Conservation (phyloP, 495 filamentous ascomycete genomes). For the Pyrenopolyporus hunteri region DNA sequence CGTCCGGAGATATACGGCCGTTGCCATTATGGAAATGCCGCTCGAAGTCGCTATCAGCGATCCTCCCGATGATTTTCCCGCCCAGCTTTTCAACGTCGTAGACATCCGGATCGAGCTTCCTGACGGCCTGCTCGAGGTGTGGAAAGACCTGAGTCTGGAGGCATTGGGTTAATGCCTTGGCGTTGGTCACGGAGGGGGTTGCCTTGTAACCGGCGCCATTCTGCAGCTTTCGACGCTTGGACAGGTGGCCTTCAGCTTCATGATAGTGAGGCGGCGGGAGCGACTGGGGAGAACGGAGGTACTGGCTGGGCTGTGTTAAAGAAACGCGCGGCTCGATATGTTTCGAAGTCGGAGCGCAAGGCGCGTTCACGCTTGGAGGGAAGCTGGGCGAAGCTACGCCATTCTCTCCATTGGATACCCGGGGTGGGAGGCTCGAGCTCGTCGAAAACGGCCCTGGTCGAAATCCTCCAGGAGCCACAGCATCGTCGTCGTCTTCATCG, state of each 20-base stretch:
- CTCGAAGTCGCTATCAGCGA: conserved; percentile 34
- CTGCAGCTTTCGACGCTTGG: conserved; percentile 26
- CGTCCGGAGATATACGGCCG: conserved; percentile 20
- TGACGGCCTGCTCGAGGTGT: conserved; percentile 39
- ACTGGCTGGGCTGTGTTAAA: too few relatives aligned
- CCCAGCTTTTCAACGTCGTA: conserved; percentile 40
- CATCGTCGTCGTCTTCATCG: conserved; percentile 12
- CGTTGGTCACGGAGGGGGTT: conserved; percentile 4
- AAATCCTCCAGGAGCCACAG: neutral
- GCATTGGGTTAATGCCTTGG: conserved; percentile 34
- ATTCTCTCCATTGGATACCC: neutral
- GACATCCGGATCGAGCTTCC: conserved; percentile 15
- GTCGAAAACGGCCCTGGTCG: neutral
- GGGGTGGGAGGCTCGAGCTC: neutral
- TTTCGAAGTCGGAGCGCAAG: neutral
- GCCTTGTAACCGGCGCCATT: neutral
- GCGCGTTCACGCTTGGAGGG: neutral
- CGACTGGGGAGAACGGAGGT: too few relatives aligned
- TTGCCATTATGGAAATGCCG: conserved; percentile 26
- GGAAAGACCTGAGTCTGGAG: conserved; percentile 47
- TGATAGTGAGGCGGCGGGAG: neutral
- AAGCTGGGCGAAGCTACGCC: neutral
- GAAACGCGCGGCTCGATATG: neutral
- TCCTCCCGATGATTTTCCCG: conserved; percentile 25
- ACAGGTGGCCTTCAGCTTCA: neutral